Conservation (phyloP, 106 monocot species). For the Dactylorhiza incarnata region DNA sequence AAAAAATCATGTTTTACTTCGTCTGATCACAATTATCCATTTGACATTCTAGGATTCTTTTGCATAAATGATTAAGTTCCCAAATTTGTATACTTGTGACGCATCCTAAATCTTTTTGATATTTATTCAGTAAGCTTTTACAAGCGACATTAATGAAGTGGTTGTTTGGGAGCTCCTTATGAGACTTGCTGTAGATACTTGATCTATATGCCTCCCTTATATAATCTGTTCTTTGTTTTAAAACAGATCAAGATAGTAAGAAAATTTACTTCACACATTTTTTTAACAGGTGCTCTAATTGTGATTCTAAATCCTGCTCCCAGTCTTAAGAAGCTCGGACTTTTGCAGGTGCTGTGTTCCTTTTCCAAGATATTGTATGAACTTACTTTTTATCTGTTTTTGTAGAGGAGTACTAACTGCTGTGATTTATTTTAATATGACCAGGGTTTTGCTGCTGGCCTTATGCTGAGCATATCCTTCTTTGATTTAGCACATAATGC, state of each 20-base stretch:
- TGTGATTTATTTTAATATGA: conserved; percentile 6
- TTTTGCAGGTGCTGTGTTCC: conserved; percentile 63
- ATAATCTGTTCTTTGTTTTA: not conserved
- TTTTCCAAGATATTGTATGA: not conserved
- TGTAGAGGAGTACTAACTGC: not conserved
- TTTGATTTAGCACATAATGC: conserved; percentile 98
- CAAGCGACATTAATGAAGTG: not conserved
- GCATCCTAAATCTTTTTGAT: not conserved
- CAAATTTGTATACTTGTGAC: not conserved
- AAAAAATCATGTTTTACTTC: not conserved
- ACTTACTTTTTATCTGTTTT: not conserved
- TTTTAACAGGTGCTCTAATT: conserved; percentile 68
- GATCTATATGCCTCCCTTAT: too few relatives aligned
- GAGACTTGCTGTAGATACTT: not conserved
- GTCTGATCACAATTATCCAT: not conserved
- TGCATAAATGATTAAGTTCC: not conserved
- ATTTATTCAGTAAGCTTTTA: not conserved
- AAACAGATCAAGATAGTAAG: not conserved
- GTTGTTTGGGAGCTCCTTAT: not conserved
- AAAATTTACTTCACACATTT: not conserved
- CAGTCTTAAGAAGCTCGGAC: conserved; percentile 69
- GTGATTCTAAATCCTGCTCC: conserved; percentile 37
- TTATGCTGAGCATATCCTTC: conserved; percentile 99
- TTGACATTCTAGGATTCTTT: not conserved
- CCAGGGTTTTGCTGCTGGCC: conserved; percentile 98